These are phyloP conservation scores for Guillardia theta DNA, from an alignment of 78 protist species.

Conservation along the genomic window DNA sequence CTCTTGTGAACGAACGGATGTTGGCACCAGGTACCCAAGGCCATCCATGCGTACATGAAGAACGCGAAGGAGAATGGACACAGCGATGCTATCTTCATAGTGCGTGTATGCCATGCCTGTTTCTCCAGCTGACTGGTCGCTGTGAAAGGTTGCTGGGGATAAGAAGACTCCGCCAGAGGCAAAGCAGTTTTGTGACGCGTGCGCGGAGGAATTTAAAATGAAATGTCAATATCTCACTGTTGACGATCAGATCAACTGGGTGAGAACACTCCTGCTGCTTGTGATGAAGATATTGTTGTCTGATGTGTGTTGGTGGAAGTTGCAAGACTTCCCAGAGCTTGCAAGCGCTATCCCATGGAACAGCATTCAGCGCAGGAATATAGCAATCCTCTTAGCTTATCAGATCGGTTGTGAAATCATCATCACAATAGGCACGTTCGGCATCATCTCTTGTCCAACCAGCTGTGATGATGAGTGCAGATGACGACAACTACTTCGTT, in stretches of 20 bases:
- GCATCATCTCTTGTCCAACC: background rate
- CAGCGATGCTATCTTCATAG: background rate
- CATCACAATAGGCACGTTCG: background rate
- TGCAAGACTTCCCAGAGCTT: background rate
- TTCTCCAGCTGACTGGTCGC: background rate
- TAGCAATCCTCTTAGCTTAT: background rate
- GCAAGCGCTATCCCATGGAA: background rate
- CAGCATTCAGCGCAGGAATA: conserved; percentile 34
- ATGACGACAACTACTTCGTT: conserved; percentile 41
- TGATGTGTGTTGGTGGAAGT: too few species aligned
- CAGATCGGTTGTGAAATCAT: background rate
- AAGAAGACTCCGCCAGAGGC: conserved; percentile 44
- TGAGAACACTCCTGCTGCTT: too few species aligned
- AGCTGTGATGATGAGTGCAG: background rate
- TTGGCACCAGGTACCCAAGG: background rate
- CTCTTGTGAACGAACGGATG: background rate
- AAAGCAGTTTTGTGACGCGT: background rate
- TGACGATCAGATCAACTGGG: conserved; percentile 16
- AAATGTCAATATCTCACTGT: background rate
- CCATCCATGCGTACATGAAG: conserved; percentile 28
- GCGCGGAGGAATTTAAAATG: background rate
- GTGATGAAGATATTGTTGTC: too few species aligned
- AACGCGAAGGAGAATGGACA: background rate
- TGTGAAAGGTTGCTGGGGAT: conserved; percentile 1
- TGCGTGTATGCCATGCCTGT: background rate